Conservation (phyloP, 345 rosid species). For the Cardiospermum halicacabum region DNA sequence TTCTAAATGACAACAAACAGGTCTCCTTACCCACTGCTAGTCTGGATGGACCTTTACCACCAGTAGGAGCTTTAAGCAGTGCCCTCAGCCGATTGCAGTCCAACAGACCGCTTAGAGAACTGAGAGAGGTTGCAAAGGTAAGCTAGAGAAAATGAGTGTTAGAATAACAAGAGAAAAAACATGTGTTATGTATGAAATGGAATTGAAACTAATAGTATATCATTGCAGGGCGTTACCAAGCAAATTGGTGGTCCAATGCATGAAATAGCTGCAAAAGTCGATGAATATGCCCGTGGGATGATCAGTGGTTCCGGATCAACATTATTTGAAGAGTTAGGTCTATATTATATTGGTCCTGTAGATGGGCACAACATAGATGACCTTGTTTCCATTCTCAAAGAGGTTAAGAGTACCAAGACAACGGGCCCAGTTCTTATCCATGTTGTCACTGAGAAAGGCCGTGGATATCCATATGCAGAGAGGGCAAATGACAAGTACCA, state of each 20-base stretch:
- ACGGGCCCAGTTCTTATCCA: constrained; percentile 93
- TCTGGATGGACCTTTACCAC: constrained; percentile 90
- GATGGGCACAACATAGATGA: constrained; percentile 96
- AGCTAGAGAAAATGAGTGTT: background rate
- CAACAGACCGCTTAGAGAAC: constrained; percentile 85
- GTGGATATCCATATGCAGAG: constrained; percentile 98
- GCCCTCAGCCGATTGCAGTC: constrained; percentile 94
- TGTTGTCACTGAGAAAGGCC: constrained; percentile 97
- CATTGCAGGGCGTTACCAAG: constrained; percentile 84
- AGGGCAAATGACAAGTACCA: constrained; percentile 95
- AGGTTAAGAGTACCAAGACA: constrained; percentile 88
- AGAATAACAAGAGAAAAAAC: too few relatives aligned
- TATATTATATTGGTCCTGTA: constrained; percentile 95
- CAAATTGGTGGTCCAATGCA: constrained; percentile 93
- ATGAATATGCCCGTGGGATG: constrained; percentile 98
- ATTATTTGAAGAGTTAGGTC: constrained; percentile 92
- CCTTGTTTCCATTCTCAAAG: constrained; percentile 74
- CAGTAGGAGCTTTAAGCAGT: constrained; percentile 98
- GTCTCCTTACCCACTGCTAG: constrained; percentile 93
- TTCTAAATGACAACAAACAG: constrained; percentile 97
- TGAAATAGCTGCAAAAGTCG: constrained; percentile 90
- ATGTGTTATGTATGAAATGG: background rate
- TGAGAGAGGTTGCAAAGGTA: constrained; percentile 98
- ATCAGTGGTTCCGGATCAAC: constrained; percentile 96
- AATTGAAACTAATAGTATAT: constrained; percentile 11